Evolutionary conservation across 176 grass and related monocot species (phyloP).

Genomic region (Echinochloa phyllopogon): DNA sequence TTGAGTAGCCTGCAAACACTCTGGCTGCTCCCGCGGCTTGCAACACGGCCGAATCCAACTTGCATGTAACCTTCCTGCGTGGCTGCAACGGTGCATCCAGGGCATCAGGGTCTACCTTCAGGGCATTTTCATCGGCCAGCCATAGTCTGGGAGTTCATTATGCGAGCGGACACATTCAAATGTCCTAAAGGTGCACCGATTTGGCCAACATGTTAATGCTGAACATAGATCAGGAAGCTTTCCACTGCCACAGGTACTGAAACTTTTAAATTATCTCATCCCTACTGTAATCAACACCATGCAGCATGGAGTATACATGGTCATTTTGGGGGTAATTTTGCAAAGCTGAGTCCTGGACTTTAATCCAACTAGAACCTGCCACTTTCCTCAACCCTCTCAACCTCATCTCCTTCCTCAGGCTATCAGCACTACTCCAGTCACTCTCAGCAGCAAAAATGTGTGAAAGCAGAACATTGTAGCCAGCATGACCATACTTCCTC

Average conservation of each 20-base stretch:
- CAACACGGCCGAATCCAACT: conserved; percentile 9
- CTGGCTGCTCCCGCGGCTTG: not conserved
- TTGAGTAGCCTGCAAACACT: not conserved
- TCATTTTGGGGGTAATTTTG: conserved; percentile 45
- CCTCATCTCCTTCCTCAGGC: conserved; percentile 83
- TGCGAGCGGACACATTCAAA: conserved; percentile 6
- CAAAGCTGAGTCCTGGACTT: conserved; percentile 48
- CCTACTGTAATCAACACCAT: conserved; percentile 12
- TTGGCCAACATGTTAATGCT: conserved; percentile 2
- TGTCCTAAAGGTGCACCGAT: not conserved
- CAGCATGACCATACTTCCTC: conserved; percentile 62
- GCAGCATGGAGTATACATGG: conserved; percentile 40
- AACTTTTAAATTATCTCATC: conserved; percentile 41
- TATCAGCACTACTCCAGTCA: conserved; percentile 81
- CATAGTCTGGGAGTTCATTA: not conserved
- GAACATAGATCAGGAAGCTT: conserved; percentile 12
- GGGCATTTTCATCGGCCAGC: not conserved
- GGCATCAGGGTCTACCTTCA: not conserved
- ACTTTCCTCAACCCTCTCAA: conserved; percentile 63
- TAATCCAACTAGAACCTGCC: conserved; percentile 74
- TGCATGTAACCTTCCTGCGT: not conserved
- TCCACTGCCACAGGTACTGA: not conserved
- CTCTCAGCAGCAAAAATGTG: conserved; percentile 68
- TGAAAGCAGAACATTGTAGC: conserved; percentile 72
- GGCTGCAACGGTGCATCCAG: conserved; percentile 30